Percentiles rank a stretch among this genome's conserved stretches.
These are phyloP conservation scores for Russula lepida DNA, from an alignment of 768 basidiomycete species.

Conservation along the genomic window DNA sequence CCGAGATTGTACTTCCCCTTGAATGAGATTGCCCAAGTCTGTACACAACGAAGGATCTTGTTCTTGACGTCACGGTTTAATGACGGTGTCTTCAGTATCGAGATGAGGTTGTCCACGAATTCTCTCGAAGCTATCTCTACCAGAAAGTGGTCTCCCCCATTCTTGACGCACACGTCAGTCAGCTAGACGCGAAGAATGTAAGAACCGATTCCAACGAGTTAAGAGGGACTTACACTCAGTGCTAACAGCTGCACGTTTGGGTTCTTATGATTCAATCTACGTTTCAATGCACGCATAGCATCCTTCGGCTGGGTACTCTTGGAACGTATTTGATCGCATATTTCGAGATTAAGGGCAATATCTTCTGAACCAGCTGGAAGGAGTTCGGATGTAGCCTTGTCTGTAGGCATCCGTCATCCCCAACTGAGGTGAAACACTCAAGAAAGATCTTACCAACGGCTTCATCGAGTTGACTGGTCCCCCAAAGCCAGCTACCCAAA, in stretches of 20 bases:
- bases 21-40: slow-evolving; percentile 91
- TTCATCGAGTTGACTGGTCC: slow-evolving; percentile 20
- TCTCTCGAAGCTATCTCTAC: slow-evolving; percentile 78
- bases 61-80: slow-evolving; percentile 79
- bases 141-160: slow-evolving; percentile 90
- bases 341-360: slow-evolving; percentile 88
- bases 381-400: slow-evolving; percentile 91
- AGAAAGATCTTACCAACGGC: slow-evolving; percentile 15
- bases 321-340: slow-evolving; percentile 93
- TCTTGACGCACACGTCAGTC: slow-evolving; percentile 91
- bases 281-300: slow-evolving; percentile 83
- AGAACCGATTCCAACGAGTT: not conserved
- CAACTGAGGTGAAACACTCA: not conserved
- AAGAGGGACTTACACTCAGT: slow-evolving; percentile 56
- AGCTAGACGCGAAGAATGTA: slow-evolving; percentile 40
- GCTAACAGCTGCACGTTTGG: slow-evolving; percentile 89
- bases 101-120: slow-evolving; percentile 89
- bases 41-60: slow-evolving; percentile 68
- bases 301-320: slow-evolving; percentile 80
- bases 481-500: slow-evolving; percentile 21
- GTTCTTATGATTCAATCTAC: slow-evolving; percentile 86
- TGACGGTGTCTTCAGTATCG: slow-evolving; percentile 69
- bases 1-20: slow-evolving; percentile 65
- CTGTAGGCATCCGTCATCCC: slow-evolving; percentile 32
- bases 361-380: slow-evolving; percentile 78